Evolutionary conservation across 1,139 yeast genomes (phyloP), one percentile per base, ranked within the genome.

Genomic region (Geotrichum candidum): DNA sequence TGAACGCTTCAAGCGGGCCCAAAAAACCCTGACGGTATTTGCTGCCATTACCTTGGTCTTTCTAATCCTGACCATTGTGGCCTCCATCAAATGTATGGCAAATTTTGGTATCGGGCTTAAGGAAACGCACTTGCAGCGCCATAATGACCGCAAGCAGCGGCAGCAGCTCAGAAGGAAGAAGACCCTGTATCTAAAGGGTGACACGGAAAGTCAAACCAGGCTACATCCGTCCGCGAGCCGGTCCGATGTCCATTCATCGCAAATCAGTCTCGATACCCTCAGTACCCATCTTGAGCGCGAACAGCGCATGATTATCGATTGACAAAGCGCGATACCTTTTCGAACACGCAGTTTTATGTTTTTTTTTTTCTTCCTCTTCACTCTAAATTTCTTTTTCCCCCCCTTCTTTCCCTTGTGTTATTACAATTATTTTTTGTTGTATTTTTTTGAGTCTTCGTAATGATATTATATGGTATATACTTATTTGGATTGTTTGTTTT

Each of bases 1-100:
- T 13, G 54, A 41, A 13, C 56, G 72, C 54, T 82, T 82, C 68
- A 74, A 79, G 62, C 80, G 83, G 0, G 83, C 84, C 1, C 69
- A 83, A 50, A 80, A 78, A 60, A 80, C 84, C 9, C 71, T 82
- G 55, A 74, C 82, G 3, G 72, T 79, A 0, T 82, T 82, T 70
- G 84, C 84, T 0, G 78, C 77, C 2, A 71, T 82, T 50, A 80
- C 84, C 0, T 67, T 81, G 27, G 69, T 78, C 1, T 72, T 82
- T 46, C 69, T 82, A 54, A 54, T 76, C 2, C 67, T 75, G 9
- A 78, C 84, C 2, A 72, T 81, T 1, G 71, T 69, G 2, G 69
- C 76, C 56, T 82, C 81, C 51, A 61, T 76, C 4, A 63, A 73
- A 56, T 75, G 82, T 62, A 69, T 77, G 59, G 45, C 59, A 31